These are phyloP conservation scores for Schizosaccharomyces pombe DNA, from an alignment of 805 yeast genomes.

Conservation along the genomic window ASM294v3 CU329670.1:400501-401000, in stretches of 20 bases:
- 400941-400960: constrained; percentile 88
- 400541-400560: constrained; percentile 44
- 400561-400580: constrained; percentile 32
- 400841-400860: constrained; percentile 87
- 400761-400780: constrained; percentile 96
- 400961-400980: constrained; percentile 79
- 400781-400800: constrained; percentile 97
- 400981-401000: constrained; percentile 56
- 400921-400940: constrained; percentile 62
- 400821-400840: constrained; percentile 77
- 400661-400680: constrained; percentile 9
- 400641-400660: constrained; percentile 40
- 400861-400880: constrained; percentile 46
- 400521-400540: constrained; percentile 62
- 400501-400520: constrained; percentile 64
- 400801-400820: constrained; percentile 79
- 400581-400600: constrained; percentile 55
- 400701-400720: constrained; percentile 74
- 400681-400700: constrained; percentile 52
- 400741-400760: constrained; percentile 80
- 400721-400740: constrained; percentile 69
- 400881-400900: constrained; percentile 93
- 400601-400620: constrained; percentile 47
- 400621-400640: constrained; percentile 58
- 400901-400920: constrained; percentile 61